Conservation (phyloP, 805 yeast genomes). For the Sugiyamaella boreocaroliniensis region DNA sequence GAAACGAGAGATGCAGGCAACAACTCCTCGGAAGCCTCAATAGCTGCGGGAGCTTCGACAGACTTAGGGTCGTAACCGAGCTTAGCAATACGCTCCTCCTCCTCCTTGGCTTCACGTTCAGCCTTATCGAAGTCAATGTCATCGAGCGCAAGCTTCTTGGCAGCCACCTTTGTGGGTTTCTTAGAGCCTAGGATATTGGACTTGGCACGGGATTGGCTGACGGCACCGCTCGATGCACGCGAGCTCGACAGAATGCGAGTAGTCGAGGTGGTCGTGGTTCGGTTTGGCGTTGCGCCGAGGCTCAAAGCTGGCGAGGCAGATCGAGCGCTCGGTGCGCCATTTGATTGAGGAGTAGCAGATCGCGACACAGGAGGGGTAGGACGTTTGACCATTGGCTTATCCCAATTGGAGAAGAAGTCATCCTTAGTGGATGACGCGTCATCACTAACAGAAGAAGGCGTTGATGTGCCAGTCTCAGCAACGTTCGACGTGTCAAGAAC, state of each 20-base stretch:
- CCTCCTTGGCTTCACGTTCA: conserved; percentile 75
- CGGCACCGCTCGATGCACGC: conserved; percentile 10
- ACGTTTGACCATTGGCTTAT: conserved; percentile 52
- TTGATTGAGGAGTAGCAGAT: conserved; percentile 28
- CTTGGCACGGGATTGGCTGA: conserved; percentile 10
- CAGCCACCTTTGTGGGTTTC: conserved; percentile 23
- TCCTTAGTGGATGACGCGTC: conserved; percentile 38
- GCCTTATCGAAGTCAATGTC: conserved; percentile 58
- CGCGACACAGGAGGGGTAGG: conserved; percentile 39
- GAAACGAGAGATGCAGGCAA: conserved; percentile 5
- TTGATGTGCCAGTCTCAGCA: conserved; percentile 18
- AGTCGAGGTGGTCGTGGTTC: conserved; percentile 16
- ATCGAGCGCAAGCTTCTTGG: conserved; percentile 34
- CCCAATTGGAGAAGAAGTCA: conserved; percentile 90
- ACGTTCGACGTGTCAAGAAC: conserved; percentile 47
- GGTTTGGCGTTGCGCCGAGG: conserved; percentile 8
- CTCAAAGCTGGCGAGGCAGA: conserved; percentile 17
- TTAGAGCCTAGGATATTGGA: conserved; percentile 27
- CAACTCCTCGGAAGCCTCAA: conserved; percentile 9
- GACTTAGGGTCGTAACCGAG: conserved; percentile 40
- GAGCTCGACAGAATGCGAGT: conserved; percentile 6
- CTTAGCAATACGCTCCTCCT: conserved; percentile 55
- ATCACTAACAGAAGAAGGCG: conserved; percentile 8
- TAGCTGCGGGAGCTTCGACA: conserved; percentile 7
- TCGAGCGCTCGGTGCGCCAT: conserved; percentile 9